phyloP scores from a whole-genome alignment of 106 monocot species.

The Amphibolis antarctica region DNA sequence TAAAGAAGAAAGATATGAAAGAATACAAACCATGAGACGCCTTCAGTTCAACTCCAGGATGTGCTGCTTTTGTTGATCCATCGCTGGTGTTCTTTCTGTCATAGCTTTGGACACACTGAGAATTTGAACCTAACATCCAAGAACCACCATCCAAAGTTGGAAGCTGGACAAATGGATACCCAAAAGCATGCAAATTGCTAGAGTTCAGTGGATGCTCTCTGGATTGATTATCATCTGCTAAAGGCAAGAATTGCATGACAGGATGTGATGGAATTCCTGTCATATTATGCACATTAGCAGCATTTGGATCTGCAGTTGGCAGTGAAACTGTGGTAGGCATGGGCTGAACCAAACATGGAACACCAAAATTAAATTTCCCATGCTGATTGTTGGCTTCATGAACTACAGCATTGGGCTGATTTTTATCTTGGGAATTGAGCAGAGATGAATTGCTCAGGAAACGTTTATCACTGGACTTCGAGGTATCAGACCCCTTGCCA shows the following conservation, averaged over 20 bases:
- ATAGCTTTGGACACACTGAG: conserved; percentile 24
- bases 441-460: conserved; percentile 11
- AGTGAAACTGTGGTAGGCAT: conserved; percentile 24
- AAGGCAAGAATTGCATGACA: conserved; percentile 43
- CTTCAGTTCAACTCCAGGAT: conserved; percentile 34
- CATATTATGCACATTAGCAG: conserved; percentile 15
- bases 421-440: conserved; percentile 17
- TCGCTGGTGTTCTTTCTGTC: conserved; percentile 12
- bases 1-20: conserved; percentile 5
- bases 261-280: conserved; percentile 20
- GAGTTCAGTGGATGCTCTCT: conserved; percentile 14
- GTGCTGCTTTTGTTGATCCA: conserved; percentile 13
- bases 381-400: conserved; percentile 21
- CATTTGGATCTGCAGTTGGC: conserved; percentile 15
- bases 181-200: conserved; percentile 51
- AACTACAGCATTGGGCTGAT: conserved; percentile 15
- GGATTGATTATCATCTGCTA: conserved; percentile 16
- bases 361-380: conserved; percentile 34
- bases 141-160: conserved; percentile 73
- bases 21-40: conserved; percentile 37
- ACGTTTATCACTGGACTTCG: conserved; percentile 28
- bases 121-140: conserved; percentile 50
- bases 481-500: conserved; percentile 19
- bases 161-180: conserved; percentile 62
- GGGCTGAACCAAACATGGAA: conserved; percentile 42